Conservation (phyloP, 2,329 filamentous ascomycete species). For the Plectosphaerella cucumerina region DNA sequence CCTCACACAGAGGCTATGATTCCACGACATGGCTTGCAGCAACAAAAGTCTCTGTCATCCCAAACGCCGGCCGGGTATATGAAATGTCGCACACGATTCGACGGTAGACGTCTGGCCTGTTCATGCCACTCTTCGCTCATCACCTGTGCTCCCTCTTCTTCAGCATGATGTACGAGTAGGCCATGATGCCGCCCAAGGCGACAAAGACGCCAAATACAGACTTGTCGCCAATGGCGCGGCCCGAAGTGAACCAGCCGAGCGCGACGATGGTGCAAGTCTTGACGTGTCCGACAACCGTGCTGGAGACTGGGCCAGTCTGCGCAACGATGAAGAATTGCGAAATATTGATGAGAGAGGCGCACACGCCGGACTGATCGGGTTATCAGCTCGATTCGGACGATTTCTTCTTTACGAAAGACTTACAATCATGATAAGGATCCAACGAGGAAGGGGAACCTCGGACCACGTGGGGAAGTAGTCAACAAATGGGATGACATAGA, state of each 20-base stretch:
- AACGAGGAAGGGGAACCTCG: slow-evolving; percentile 44
- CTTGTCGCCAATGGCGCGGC: slow-evolving; percentile 51
- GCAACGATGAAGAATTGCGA: slow-evolving; percentile 61
- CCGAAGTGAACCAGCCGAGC: slow-evolving; percentile 55
- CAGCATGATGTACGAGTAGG: slow-evolving; percentile 45
- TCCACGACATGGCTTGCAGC: too few species aligned
- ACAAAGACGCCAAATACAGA: slow-evolving; percentile 50
- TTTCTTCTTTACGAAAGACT: slow-evolving; percentile 14
- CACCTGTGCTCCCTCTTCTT: slow-evolving; percentile 14
- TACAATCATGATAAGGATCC: slow-evolving; percentile 57
- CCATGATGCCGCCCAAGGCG: slow-evolving; percentile 53
- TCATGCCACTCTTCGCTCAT: not conserved
- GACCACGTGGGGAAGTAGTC: slow-evolving; percentile 58
- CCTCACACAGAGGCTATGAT: too few species aligned
- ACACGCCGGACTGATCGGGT: slow-evolving; percentile 49
- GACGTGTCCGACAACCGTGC: slow-evolving; percentile 61
- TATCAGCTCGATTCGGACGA: not conserved
- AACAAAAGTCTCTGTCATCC: too few species aligned
- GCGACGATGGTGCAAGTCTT: slow-evolving; percentile 65
- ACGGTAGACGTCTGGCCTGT: too few species aligned
- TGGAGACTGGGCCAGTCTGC: slow-evolving; percentile 58
- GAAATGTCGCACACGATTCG: too few species aligned
- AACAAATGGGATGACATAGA: slow-evolving; percentile 62
- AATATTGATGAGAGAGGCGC: slow-evolving; percentile 63
- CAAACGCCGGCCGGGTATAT: too few species aligned